These are phyloP conservation scores for Balansia obtecta DNA, from an alignment of 2,329 filamentous ascomycete genomes.

Conservation along the genomic window DNA sequence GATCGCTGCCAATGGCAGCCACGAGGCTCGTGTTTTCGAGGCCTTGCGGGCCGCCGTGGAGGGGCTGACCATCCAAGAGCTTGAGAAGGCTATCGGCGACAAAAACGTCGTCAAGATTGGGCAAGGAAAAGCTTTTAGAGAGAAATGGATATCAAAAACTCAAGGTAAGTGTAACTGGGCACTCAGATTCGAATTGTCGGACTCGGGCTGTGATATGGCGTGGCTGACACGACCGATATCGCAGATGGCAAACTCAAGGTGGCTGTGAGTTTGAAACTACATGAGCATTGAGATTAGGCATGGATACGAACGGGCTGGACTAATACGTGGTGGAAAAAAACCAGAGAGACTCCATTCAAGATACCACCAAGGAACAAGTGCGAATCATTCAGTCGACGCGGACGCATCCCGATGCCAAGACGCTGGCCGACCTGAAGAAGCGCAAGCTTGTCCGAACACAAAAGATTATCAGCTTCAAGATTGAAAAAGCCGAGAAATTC, in stretches of 20 bases:
- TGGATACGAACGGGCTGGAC: neutral
- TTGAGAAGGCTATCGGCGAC: conserved; percentile 57
- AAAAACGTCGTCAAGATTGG: conserved; percentile 69
- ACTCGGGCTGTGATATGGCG: no score
- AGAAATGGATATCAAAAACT: conserved; percentile 58
- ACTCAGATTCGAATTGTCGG: neutral
- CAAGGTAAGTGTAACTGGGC: conserved; percentile 31
- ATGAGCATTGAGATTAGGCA: neutral
- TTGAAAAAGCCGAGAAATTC: conserved; percentile 78
- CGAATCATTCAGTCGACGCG: conserved; percentile 57
- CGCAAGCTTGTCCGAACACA: conserved; percentile 76
- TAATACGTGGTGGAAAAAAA: neutral
- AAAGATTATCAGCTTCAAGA: conserved; percentile 76
- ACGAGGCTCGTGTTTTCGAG: conserved; percentile 73
- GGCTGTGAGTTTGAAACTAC: conserved; percentile 6
- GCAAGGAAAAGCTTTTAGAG: conserved; percentile 87
- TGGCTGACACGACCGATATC: conserved; percentile 3
- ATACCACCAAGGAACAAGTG: conserved; percentile 67
- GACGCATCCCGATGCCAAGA: conserved; percentile 57
- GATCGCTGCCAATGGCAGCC: conserved; percentile 63
- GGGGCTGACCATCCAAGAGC: conserved; percentile 67
- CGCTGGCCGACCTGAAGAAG: conserved; percentile 74
- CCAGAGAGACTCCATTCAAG: conserved; percentile 60
- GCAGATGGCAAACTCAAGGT: conserved; percentile 8
- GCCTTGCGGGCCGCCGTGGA: conserved; percentile 60